Evolutionary conservation across 768 basidiomycete species (phyloP).

Genomic region (Boletus sp.): DNA sequence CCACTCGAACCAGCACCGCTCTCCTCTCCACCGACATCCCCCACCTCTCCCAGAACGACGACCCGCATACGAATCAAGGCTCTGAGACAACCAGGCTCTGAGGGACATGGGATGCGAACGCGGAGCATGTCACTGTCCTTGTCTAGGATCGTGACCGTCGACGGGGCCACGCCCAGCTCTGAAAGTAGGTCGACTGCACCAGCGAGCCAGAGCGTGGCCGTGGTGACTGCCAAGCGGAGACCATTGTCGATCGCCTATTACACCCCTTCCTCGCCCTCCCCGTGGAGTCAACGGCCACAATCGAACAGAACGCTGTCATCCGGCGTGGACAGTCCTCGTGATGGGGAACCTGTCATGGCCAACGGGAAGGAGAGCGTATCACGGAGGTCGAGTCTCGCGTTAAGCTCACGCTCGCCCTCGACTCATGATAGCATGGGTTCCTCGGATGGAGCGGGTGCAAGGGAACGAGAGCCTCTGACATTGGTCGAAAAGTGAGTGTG

Average conservation of each 20-base stretch:
- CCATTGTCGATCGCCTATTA: conserved; percentile 32
- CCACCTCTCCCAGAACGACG: conserved; percentile 8
- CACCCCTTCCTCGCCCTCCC: conserved; percentile 27
- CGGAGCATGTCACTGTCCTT: conserved; percentile 5
- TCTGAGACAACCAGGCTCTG: conserved; percentile 1
- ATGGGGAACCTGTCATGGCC: background rate
- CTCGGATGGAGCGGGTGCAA: conserved; percentile 2
- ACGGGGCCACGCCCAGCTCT: background rate
- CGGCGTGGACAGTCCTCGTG: background rate
- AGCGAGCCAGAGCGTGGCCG: background rate
- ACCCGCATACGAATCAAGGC: conserved; percentile 16
- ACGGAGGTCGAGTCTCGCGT: conserved; percentile 21
- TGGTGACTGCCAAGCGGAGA: conserved; percentile 13
- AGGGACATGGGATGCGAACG: background rate
- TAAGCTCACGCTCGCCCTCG: conserved; percentile 14
- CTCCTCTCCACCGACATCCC: conserved; percentile 24
- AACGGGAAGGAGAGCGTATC: conserved; percentile 14
- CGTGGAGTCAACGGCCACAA: conserved; percentile 16
- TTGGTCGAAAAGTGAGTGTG: conserved; percentile 67
- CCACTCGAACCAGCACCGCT: background rate
- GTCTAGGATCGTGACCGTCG: background rate
- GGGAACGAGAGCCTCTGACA: conserved; percentile 49
- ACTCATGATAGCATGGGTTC: conserved; percentile 20
- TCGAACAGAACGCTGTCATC: conserved; percentile 2
- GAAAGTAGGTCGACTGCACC: background rate